Evolutionary conservation across 495 filamentous ascomycete genomes (phyloP).

Genomic region (Copromyces sp.): DNA sequence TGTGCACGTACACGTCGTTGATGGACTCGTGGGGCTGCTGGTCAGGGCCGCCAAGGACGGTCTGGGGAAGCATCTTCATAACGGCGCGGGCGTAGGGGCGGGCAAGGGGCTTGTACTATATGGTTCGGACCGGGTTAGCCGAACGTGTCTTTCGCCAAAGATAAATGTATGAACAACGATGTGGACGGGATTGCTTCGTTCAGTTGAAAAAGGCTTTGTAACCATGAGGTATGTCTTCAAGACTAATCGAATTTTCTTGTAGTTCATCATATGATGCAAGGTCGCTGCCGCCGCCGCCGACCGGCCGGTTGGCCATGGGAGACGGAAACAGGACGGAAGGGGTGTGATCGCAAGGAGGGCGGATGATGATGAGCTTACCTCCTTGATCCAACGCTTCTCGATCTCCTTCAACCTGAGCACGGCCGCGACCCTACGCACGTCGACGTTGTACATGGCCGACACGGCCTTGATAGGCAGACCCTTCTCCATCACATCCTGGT

Average conservation of each 20-base stretch:
- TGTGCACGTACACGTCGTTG: constrained; percentile 82
- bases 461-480: constrained; percentile 66
- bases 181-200: background rate
- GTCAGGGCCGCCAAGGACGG: constrained; percentile 9
- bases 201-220: constrained; percentile 37
- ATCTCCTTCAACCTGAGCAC: constrained; percentile 80
- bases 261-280: constrained; percentile 43
- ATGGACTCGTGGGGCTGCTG: constrained; percentile 62
- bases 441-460: constrained; percentile 66
- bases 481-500: constrained; percentile 48
- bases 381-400: constrained; percentile 63
- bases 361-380: constrained; percentile 43
- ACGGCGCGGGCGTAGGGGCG: constrained; percentile 66
- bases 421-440: constrained; percentile 79
- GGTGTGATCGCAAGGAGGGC: background rate
- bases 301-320: background rate
- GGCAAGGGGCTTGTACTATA: constrained; percentile 67
- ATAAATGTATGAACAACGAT: background rate
- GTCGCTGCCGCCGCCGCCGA: background rate
- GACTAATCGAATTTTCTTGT: constrained; percentile 97
- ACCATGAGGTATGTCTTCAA: constrained; percentile 86
- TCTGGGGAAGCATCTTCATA: constrained; percentile 67
- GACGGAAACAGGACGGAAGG: background rate
- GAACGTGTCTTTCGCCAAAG: background rate
- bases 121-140: background rate